Evolutionary conservation across 1,284 basidiomycete species (phyloP).

Genomic region (Papiliotrema laurentii): DNA sequence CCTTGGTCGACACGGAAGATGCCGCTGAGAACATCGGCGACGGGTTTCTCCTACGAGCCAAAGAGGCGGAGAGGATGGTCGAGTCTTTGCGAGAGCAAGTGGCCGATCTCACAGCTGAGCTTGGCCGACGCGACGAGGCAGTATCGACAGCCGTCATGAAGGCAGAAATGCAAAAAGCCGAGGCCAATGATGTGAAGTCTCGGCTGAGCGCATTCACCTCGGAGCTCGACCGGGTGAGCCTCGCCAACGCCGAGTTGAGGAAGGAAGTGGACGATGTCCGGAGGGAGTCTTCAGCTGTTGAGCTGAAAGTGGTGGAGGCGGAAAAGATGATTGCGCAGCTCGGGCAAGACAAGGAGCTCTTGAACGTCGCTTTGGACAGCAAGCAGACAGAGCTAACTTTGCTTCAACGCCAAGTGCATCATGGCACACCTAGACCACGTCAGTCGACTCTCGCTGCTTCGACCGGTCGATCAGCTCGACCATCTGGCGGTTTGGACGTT

Average conservation of each 20-base stretch:
- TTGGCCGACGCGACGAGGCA: slow-evolving; percentile 9
- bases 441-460: slow-evolving; percentile 4
- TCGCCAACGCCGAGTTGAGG: slow-evolving; percentile 18
- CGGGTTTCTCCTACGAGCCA: slow-evolving; percentile 7
- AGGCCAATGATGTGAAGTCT: slow-evolving; percentile 14
- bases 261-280: slow-evolving; percentile 14
- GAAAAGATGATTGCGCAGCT: slow-evolving; percentile 18
- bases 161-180: slow-evolving; percentile 17
- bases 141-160: slow-evolving; percentile 14
- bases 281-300: slow-evolving; percentile 9
- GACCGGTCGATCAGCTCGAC: slow-evolving; percentile 4
- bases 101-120: slow-evolving; percentile 12
- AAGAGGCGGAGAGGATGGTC: slow-evolving; percentile 14
- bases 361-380: slow-evolving; percentile 33
- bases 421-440: neutral
- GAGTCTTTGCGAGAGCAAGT: slow-evolving; percentile 12
- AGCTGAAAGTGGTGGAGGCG: slow-evolving; percentile 15
- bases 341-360: slow-evolving; percentile 30
- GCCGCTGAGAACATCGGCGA: slow-evolving; percentile 1
- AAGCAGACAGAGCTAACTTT: slow-evolving; percentile 28
- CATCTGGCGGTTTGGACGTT: neutral
- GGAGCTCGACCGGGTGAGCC: slow-evolving; percentile 29
- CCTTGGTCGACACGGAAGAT: slow-evolving; percentile 16
- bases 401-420: slow-evolving; percentile 13
- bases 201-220: slow-evolving; percentile 18